A percentile compares a stretch with the other conserved stretches of the same genome.
These are phyloP conservation scores for Solanum corneliomulleri DNA, from an alignment of 257 asterid species.

Conservation along the genomic window DNA sequence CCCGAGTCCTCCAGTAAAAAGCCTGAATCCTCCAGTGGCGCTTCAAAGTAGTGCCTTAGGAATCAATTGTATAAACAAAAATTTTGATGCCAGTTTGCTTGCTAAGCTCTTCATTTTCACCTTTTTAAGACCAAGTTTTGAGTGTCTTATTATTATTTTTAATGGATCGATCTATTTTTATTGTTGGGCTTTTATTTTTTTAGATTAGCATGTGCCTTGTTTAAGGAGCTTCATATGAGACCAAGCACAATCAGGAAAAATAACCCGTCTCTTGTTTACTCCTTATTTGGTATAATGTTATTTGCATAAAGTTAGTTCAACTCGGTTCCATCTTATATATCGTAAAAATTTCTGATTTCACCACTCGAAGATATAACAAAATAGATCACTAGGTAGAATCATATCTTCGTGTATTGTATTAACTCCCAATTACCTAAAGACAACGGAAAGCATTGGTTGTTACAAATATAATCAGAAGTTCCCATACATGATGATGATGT, in stretches of 20 bases:
- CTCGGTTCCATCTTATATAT: background rate
- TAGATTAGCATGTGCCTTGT: background rate
- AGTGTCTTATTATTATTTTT: background rate
- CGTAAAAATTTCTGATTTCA: background rate
- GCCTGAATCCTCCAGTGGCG: slow-evolving; percentile 29
- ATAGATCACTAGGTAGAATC: background rate
- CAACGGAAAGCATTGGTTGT: background rate
- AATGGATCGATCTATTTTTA: background rate
- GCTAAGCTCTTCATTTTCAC: background rate
- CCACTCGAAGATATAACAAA: background rate
- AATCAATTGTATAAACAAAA: background rate
- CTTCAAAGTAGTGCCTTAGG: slow-evolving; percentile 27
- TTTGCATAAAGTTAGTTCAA: background rate
- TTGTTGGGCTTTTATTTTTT: background rate
- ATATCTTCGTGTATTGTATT: background rate
- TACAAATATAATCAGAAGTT: background rate
- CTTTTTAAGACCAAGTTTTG: background rate
- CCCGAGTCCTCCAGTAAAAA: slow-evolving; percentile 34
- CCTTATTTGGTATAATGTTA: background rate
- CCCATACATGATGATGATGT: background rate
- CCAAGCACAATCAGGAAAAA: background rate
- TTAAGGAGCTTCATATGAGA: background rate
- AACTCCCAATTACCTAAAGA: background rate
- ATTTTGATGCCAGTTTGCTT: background rate
- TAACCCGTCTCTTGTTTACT: background rate